Evolutionary conservation across 495 filamentous ascomycete species (phyloP), one percentile per base, ranked within the genome.

Genomic region (Neurospora sp.): DNA sequence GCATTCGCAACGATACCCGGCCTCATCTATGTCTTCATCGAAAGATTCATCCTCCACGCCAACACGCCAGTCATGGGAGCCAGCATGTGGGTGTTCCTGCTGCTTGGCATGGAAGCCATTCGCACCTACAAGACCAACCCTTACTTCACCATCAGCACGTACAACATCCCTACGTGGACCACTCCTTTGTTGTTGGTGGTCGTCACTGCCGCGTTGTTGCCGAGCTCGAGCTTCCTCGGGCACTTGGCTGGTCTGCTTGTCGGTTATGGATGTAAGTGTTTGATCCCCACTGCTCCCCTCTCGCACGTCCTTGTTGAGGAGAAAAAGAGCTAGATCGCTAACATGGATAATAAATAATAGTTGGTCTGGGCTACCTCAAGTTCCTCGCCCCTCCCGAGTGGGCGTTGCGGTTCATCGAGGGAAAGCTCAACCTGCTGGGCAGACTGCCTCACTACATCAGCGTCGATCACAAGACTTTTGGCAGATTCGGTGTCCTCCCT

Each of bases 381-480:
- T 87, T 93, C 72, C 87, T 98, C 31, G 91, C 91, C 40, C 94
- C 94, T 37, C 93, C 93, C 0, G 94, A 97, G 77, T 90, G 89
- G 83, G 82, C 90, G 37, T 83, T 97, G 46, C 86, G 94, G 69
- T 97, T 88, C 88, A 89, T 97, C 70, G 94, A 98, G 82, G 87
- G 88, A 23, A 96, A 93, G 80, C 77, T 96, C 71, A 95, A 97
- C 75, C 86, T 97, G 23, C 84, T 96, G 4, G 92, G 90, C 16
- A 86, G 92, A 72, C 81, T 97, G 44, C 93, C 94, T 18, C 92
- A 95, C 81, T 98, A 96, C 77, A 90, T 98, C 18, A 94, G 92
- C 23, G 89, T 98, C 14, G 94, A 98, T 78, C 94, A 97, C 79
- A 97, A 96, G 87, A 96, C 92, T n/a, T 96, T 93, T 78, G 94